phyloP scores from a whole-genome alignment of 139 green algal species.

The Nannochloris sp. region DNA sequence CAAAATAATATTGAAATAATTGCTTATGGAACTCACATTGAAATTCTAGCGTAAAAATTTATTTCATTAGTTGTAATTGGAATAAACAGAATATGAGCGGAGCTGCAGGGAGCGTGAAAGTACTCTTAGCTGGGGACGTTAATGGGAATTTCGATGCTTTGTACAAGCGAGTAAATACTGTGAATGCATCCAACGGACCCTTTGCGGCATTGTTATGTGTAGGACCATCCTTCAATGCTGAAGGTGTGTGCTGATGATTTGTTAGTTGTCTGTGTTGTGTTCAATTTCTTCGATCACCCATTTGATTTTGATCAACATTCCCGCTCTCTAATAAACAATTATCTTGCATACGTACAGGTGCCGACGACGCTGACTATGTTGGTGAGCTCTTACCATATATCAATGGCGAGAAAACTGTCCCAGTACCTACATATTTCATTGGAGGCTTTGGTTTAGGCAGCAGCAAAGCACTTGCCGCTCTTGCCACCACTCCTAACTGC shows the following conservation, averaged over 20 bases:
- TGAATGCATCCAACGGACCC: constrained; percentile 50
- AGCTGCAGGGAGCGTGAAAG: constrained; percentile 22
- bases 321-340: not conserved
- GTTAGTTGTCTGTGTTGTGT: not conserved
- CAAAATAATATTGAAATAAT: too few species aligned
- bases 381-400: constrained; percentile 44
- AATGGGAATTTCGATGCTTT: constrained; percentile 37
- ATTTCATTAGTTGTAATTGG: not conserved
- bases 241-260: constrained; percentile 14
- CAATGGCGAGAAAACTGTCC: constrained; percentile 30
- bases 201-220: constrained; percentile 59
- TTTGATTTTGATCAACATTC: not conserved
- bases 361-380: constrained; percentile 25
- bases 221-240: constrained; percentile 43
- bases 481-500: constrained; percentile 22
- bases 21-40: too few species aligned
- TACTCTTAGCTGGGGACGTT: constrained; percentile 47
- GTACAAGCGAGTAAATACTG: constrained; percentile 46
- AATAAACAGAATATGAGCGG: not conserved
- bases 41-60: too few species aligned
- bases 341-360: constrained; percentile 15
- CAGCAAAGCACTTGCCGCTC: not conserved
- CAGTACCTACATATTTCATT: constrained; percentile 67
- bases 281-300: too few species aligned
- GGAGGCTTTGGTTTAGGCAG: constrained; percentile 44